These are phyloP conservation scores for Prunus kanzakura DNA, from an alignment of 306 rosid genomes.

Conservation along the genomic window DNA sequence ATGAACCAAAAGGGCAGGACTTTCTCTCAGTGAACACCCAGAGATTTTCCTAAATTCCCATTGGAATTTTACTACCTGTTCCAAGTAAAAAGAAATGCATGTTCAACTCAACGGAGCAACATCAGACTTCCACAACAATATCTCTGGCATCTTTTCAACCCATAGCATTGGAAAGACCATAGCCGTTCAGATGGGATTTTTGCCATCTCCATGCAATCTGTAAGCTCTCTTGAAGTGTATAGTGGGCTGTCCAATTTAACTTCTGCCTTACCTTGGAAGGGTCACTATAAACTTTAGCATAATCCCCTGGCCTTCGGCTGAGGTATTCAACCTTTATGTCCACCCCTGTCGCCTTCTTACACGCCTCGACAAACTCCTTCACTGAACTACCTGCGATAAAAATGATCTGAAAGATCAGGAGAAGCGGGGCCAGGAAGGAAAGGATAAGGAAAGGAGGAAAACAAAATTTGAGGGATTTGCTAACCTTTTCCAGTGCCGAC, in stretches of 20 bases:
- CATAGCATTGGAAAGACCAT: conserved; percentile 25
- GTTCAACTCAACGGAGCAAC: background rate
- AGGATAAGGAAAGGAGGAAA: background rate
- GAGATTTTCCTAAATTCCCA: background rate
- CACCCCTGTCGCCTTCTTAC: conserved; percentile 81
- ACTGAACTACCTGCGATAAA: conserved; percentile 72
- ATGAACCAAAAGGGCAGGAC: conserved; percentile 6
- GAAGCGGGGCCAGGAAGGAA: background rate
- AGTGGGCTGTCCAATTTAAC: conserved; percentile 73
- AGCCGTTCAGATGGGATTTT: conserved; percentile 65
- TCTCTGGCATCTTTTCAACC: background rate
- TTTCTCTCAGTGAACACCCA: background rate
- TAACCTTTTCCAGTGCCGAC: conserved; percentile 95
- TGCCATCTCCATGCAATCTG: conserved; percentile 87
- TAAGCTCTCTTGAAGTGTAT: conserved; percentile 70
- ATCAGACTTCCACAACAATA: background rate
- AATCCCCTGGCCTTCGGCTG: conserved; percentile 83
- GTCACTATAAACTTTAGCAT: conserved; percentile 83
- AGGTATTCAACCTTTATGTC: conserved; percentile 72
- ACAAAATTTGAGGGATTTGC: background rate
- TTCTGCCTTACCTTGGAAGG: conserved; percentile 68
- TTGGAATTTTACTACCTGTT: background rate
- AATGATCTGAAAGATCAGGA: conserved; percentile 10
- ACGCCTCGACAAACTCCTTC: conserved; percentile 91
- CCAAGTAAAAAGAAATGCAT: background rate